A percentile compares a stretch with the other conserved stretches of the same genome.
These are phyloP conservation scores for Jacaranda copaia DNA, from an alignment of 257 asterid species.

Conservation along the genomic window DNA sequence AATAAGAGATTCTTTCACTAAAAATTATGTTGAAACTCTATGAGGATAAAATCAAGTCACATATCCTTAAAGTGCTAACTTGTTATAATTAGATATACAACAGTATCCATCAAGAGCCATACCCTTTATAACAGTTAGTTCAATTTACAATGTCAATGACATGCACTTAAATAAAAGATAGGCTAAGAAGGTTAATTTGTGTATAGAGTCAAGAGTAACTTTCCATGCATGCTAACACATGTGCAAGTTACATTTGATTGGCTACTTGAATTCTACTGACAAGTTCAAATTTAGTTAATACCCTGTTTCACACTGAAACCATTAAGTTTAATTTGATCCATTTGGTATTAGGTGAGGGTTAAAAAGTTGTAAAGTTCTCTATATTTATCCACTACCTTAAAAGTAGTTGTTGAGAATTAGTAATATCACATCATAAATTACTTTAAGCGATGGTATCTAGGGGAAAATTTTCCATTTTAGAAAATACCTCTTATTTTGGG, in stretches of 20 bases:
- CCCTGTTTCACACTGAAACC: neutral
- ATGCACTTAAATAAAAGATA: too few relatives aligned
- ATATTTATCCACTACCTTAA: neutral
- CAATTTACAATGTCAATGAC: too few relatives aligned
- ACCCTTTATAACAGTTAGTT: too few relatives aligned
- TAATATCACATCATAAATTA: neutral
- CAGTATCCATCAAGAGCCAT: too few relatives aligned
- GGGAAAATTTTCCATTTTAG: neutral
- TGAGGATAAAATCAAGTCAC: too few relatives aligned
- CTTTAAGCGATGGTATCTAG: neutral
- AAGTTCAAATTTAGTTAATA: neutral
- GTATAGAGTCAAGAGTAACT: neutral
- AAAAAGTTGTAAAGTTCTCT: neutral
- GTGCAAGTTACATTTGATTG: too few relatives aligned
- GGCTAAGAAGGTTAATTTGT: too few relatives aligned
- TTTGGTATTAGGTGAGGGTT: neutral
- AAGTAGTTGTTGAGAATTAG: constrained; percentile 8
- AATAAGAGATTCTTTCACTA: too few relatives aligned
- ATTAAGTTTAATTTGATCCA: neutral
- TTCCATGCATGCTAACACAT: too few relatives aligned
- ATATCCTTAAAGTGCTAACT: too few relatives aligned
- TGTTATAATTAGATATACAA: too few relatives aligned
- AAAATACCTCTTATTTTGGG: neutral
- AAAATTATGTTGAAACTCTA: too few relatives aligned
- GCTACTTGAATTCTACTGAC: neutral